Percentiles rank a stretch among this genome's conserved stretches.
phyloP scores from a whole-genome alignment of 2,329 filamentous ascomycete genomes.

The Bimuria novae-zelandiae region DNA sequence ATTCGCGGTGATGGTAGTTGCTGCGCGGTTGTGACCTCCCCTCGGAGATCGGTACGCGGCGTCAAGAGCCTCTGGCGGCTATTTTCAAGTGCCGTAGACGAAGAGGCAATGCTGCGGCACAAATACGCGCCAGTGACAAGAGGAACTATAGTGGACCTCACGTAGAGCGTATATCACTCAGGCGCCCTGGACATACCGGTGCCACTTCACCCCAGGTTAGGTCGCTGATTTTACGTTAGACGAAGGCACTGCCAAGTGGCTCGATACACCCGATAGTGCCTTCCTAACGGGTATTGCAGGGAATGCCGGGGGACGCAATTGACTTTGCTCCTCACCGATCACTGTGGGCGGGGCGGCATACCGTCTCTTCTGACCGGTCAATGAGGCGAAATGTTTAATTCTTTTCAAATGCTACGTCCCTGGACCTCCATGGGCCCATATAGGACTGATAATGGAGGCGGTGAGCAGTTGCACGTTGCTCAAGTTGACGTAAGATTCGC shows the following conservation, averaged over 20 bases:
- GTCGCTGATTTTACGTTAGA: not conserved
- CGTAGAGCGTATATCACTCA: not conserved
- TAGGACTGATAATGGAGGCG: constrained; percentile 6
- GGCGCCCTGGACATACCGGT: not conserved
- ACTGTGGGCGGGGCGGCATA: constrained; percentile 1
- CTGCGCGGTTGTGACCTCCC: too few relatives aligned
- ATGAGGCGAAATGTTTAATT: constrained; percentile 4
- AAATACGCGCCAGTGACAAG: too few relatives aligned
- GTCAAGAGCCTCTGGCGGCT: too few relatives aligned
- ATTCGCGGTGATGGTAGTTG: too few relatives aligned
- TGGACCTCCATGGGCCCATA: not conserved
- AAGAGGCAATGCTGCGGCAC: too few relatives aligned
- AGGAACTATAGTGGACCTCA: too few relatives aligned
- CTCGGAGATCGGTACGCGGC: too few relatives aligned
- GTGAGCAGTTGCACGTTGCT: constrained; percentile 3
- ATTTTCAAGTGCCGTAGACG: too few relatives aligned
- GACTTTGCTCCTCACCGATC: constrained; percentile 10
- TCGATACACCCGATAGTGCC: not conserved
- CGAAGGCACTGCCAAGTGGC: not conserved
- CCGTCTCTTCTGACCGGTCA: constrained; percentile 7
- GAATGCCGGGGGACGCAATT: too few relatives aligned
- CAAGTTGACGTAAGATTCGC: constrained; percentile 11
- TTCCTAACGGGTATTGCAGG: not conserved
- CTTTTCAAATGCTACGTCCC: not conserved
- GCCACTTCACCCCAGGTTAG: not conserved